Percentiles rank a stretch among this genome's conserved stretches.
phyloP scores from a whole-genome alignment of 345 rosid species.

The Corymbia maculata region DNA sequence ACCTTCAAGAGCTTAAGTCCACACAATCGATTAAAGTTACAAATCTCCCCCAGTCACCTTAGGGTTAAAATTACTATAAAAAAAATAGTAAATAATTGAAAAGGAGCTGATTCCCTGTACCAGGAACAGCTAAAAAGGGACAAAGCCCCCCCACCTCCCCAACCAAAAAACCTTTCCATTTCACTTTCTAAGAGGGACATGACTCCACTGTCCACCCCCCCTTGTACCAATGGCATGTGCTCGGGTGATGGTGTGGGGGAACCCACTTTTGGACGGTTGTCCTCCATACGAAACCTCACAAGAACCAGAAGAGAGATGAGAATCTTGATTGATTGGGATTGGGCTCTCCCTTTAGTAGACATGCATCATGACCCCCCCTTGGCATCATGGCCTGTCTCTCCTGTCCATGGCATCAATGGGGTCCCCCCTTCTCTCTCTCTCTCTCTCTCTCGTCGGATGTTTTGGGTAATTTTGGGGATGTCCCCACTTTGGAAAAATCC shows the following conservation, averaged over 20 bases:
- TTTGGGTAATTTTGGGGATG: neutral
- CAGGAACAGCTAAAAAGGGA: neutral
- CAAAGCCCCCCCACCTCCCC: neutral
- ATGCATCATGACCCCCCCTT: conserved; percentile 4
- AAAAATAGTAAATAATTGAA: neutral
- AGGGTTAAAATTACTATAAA: neutral
- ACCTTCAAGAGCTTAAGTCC: neutral
- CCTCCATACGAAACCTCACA: neutral
- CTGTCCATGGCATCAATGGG: neutral
- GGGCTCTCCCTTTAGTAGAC: conserved; percentile 2
- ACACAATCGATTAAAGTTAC: neutral
- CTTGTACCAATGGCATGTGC: neutral
- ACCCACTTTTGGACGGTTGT: conserved; percentile 2
- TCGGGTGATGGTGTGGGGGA: conserved; percentile 5
- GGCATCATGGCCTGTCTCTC: conserved; percentile 4
- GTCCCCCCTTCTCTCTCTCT: neutral
- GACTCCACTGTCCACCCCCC: conserved; percentile 3
- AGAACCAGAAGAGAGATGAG: neutral
- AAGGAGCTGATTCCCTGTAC: neutral
- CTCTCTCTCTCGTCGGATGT: neutral
- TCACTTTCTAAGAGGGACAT: neutral
- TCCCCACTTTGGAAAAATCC: neutral
- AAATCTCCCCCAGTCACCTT: neutral
- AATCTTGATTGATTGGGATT: conserved; percentile 3
- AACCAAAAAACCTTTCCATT: neutral